Evolutionary conservation across 192 early-diverging fungal species (phyloP), one percentile per base, ranked within the genome.

Genomic region (Podila minutissima): DNA sequence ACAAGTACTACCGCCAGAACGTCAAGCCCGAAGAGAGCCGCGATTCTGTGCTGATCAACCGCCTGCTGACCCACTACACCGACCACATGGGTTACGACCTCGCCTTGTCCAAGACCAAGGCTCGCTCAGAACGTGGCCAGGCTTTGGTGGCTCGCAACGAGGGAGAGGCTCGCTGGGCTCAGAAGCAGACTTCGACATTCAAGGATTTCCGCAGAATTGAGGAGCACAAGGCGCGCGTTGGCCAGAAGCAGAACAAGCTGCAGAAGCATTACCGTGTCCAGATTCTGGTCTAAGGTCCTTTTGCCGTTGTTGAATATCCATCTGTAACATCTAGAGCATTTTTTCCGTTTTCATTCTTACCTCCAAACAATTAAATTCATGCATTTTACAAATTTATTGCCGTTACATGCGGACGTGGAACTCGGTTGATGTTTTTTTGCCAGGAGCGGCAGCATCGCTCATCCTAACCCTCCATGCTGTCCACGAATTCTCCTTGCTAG

Each of bases 401-500:
- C 3, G 41, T 46, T 9, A 46, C 41, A 46, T 46, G 41, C 15
- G 41, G 41, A 15, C 3, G 41, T 46, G 41, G 41, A 17, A 15
- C 2, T 46, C 15, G 41, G 41, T 17, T 46, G 11, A 46, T 4
- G 41, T 3, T 46, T 12, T 17, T 46, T 46, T 13, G 35, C 15
- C 12, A 17, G 15, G 3, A 15, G 41, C 15, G 8, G 1, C 15
- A 8, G 41, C 41, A 11, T 22, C 24, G 53, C 53, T 55, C 53
- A 78, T 20, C 86, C 88, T 20, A 93, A 79, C 2, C 92, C 92
- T 53, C 90, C 93, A 86, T 85, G 91, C 60, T 89, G 88, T 17
- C 95, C 95, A 65, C 95, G 88, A 71, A 96, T 95, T n/a, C 95
- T 86, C 57, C 94, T 83, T 3, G 95, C 95, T 22, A 97, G 88